These are phyloP conservation scores for Rehmannia glutinosa DNA, from an alignment of 257 asterid genomes.

Conservation along the genomic window DNA sequence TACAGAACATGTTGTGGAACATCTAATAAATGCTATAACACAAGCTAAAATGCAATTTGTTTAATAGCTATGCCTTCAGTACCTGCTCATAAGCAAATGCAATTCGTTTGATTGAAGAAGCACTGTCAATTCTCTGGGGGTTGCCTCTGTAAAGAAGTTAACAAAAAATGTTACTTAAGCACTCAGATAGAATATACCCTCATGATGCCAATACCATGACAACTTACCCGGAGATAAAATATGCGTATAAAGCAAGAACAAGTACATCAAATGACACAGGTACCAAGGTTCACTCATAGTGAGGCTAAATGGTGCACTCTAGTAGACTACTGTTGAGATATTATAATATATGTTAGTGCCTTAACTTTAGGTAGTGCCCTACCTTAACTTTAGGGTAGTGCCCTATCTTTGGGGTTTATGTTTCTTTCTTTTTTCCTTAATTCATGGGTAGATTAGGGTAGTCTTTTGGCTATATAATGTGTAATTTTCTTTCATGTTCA, in stretches of 20 bases:
- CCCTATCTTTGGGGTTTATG: too few relatives aligned
- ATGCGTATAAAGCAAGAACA: background rate
- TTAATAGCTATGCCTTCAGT: slow-evolving; percentile 16
- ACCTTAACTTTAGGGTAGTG: too few relatives aligned
- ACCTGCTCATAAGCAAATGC: slow-evolving; percentile 94
- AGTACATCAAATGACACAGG: background rate
- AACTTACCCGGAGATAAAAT: background rate
- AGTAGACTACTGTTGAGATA: too few relatives aligned
- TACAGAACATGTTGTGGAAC: background rate
- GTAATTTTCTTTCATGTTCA: too few relatives aligned
- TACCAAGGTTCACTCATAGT: too few relatives aligned
- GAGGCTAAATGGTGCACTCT: too few relatives aligned
- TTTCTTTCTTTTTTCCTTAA: too few relatives aligned
- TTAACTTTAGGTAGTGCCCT: too few relatives aligned
- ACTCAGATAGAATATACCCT: background rate
- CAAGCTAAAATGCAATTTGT: slow-evolving; percentile 1
- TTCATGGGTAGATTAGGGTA: too few relatives aligned
- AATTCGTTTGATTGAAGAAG: slow-evolving; percentile 72
- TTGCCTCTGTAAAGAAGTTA: slow-evolving; percentile 61
- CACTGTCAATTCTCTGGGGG: slow-evolving; percentile 92
- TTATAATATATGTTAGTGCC: too few relatives aligned
- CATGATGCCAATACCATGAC: slow-evolving; percentile 1
- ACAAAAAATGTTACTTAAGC: background rate
- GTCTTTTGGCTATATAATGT: too few relatives aligned
- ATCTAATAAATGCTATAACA: background rate